These are phyloP conservation scores for Mimosa bimucronata DNA, from an alignment of 306 rosid genomes.

Conservation along the genomic window DNA sequence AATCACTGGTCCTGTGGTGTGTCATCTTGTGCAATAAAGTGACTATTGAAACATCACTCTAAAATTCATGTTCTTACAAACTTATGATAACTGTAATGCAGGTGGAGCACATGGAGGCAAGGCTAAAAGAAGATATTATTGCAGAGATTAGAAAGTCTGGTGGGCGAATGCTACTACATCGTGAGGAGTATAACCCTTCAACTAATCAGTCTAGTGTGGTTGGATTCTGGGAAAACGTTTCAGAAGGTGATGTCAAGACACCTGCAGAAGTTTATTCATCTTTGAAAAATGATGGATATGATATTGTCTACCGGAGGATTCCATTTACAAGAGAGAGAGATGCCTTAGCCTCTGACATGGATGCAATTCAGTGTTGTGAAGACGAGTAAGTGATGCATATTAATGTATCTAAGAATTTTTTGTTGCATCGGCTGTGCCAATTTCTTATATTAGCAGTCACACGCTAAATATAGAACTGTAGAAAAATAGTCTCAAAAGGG, in stretches of 20 bases:
- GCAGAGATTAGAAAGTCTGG: slow-evolving; percentile 76
- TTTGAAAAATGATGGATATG: slow-evolving; percentile 64
- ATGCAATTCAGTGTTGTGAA: slow-evolving; percentile 77
- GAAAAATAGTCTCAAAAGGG: too few relatives aligned
- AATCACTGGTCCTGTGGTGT: slow-evolving; percentile 86
- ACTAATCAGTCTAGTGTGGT: slow-evolving; percentile 69
- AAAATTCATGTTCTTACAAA: slow-evolving; percentile 32
- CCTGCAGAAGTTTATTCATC: slow-evolving; percentile 80
- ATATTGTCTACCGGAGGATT: slow-evolving; percentile 67
- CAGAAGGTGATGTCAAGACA: slow-evolving; percentile 74
- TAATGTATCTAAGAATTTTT: slow-evolving; percentile 1
- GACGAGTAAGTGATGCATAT: slow-evolving; percentile 61
- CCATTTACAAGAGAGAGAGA: slow-evolving; percentile 87
- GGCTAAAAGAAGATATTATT: slow-evolving; percentile 80
- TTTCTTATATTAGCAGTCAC: neutral
- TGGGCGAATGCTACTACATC: slow-evolving; percentile 84
- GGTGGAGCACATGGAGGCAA: slow-evolving; percentile 91
- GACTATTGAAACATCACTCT: slow-evolving; percentile 34
- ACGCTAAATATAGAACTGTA: neutral
- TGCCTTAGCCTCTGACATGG: slow-evolving; percentile 77
- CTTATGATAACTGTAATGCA: slow-evolving; percentile 48
- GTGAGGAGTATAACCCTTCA: slow-evolving; percentile 78
- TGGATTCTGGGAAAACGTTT: slow-evolving; percentile 85
- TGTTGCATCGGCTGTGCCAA: slow-evolving; percentile 9
- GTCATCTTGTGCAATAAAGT: slow-evolving; percentile 40